phyloP scores from a whole-genome alignment of 225 moss, liverwort and hornwort species.

The Marchantia polymorpha region DNA sequence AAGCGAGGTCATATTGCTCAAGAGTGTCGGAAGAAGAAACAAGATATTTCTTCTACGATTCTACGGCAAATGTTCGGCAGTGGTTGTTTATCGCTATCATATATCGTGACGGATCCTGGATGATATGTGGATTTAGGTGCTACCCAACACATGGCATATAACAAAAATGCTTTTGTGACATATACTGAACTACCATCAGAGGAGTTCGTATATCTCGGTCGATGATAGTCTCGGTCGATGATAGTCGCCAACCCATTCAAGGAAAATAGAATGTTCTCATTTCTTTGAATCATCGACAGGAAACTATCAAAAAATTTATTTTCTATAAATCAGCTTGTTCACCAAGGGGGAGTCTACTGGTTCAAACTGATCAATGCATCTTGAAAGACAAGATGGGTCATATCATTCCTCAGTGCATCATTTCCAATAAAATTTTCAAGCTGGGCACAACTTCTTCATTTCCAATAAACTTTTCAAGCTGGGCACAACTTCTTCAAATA shows the following conservation, averaged over 20 bases:
- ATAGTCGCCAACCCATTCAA: background rate
- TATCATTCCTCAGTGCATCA: background rate
- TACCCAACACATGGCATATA: slow-evolving; percentile 3
- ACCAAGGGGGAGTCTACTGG: background rate
- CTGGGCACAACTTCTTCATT: background rate
- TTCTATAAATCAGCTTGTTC: background rate
- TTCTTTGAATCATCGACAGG: background rate
- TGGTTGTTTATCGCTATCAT: background rate
- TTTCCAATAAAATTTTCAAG: background rate
- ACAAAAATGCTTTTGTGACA: background rate
- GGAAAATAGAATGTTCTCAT: background rate
- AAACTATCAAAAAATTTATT: background rate
- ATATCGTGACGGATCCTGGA: background rate
- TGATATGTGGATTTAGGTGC: background rate
- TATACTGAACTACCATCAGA: background rate
- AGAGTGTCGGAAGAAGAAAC: background rate
- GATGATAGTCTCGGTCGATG: too few relatives aligned
- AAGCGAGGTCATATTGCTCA: too few relatives aligned
- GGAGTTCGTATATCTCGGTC: background rate
- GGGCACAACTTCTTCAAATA: background rate
- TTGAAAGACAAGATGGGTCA: slow-evolving; percentile 2
- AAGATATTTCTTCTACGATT: background rate
- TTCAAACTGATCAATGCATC: background rate
- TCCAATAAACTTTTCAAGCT: background rate
- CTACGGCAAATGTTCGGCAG: background rate